Conservation (phyloP, 2,329 filamentous ascomycete genomes). For the Colletotrichum lindemuthianum region DNA sequence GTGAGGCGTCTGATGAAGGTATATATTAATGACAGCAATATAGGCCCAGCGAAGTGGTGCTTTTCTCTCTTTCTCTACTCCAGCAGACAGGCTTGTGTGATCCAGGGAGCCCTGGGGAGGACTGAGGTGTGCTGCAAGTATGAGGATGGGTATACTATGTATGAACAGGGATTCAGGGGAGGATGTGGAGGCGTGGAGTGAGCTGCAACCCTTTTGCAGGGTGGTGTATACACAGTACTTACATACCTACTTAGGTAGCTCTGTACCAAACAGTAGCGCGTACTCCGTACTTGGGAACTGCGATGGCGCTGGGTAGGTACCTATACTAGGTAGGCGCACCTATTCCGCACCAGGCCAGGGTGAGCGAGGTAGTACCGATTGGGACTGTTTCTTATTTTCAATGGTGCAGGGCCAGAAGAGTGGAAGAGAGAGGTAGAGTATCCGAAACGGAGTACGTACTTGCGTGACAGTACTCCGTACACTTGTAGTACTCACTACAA, state of each 20-base stretch:
- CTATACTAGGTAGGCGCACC: too few relatives aligned
- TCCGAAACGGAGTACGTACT: constrained; percentile 37
- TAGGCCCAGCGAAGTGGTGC: constrained; percentile 35
- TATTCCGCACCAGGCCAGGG: too few relatives aligned
- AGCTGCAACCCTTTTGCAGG: constrained; percentile 29
- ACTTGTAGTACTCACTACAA: too few relatives aligned
- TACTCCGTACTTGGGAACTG: too few relatives aligned
- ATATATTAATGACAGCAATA: constrained; percentile 40
- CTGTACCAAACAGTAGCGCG: too few relatives aligned
- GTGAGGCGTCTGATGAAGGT: constrained; percentile 39
- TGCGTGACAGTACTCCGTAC: neutral
- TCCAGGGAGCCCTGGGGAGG: constrained; percentile 28
- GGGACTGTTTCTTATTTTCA: constrained; percentile 35
- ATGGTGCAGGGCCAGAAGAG: constrained; percentile 26
- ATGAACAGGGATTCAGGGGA: constrained; percentile 36
- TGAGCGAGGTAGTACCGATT: constrained; percentile 31
- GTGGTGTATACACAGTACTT: too few relatives aligned
- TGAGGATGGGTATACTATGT: constrained; percentile 30
- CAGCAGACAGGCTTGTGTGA: constrained; percentile 15
- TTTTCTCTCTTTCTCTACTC: constrained; percentile 21
- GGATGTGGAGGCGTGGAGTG: constrained; percentile 38
- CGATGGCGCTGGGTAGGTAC: constrained; percentile 6
- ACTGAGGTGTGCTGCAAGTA: constrained; percentile 4
- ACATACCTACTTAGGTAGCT: too few relatives aligned
- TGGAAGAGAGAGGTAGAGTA: constrained; percentile 37